Base-by-base conservation (phyloP, 2,329 filamentous ascomycete genomes). In the Pseudogymnoascus sp. region DNA sequence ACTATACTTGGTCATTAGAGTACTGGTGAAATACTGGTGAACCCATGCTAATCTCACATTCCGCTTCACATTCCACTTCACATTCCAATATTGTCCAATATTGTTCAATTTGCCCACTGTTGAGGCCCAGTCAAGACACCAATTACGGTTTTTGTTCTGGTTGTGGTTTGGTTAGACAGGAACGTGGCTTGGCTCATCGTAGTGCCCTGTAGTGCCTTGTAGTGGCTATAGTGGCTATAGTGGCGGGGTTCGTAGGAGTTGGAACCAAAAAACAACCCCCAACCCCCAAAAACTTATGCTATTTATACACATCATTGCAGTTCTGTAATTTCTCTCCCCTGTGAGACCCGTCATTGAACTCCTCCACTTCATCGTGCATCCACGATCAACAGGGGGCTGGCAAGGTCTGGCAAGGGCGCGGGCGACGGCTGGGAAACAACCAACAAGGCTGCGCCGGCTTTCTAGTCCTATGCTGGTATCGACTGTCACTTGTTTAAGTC, bases 111-210 rank as follows among this genome's bases (percentile, higher is more conserved):
- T n/a, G n/a, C n/a, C n/a, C 44, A 19, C 5, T 47, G 19, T 47
- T 47, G 19, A 6, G 19, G 42, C 42, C 42, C 19, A 47, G 11
- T 23, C 11, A 47, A 47, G 42, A 47, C 42, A 47, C 11, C 11
- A 47, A 15, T 47, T 47, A 47, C 42, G 19, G 42, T 47, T 47
- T 8, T 44, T 3, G 8, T 47, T 7, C n/a, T 26, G 42, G 21
- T 13, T 26, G 42, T 47, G 42, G 42, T 47, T 26, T 47, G 42
- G 42, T 47, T 47, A 47, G 21, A 47, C 42, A 47, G 42, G 42
- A 47, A 47, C 42, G 44, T 50, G 44, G 44, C 44, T 50, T 50
- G 44, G 44, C 44, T 50, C 44, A n/a, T n/a, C n/a, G n/a, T n/a
- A n/a, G n/a, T n/a, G n/a, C n/a, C n/a, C n/a, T n/a, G n/a, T n/a